Conservation (phyloP, 2,329 filamentous ascomycete species). For the Fusarium sp. region DNA sequence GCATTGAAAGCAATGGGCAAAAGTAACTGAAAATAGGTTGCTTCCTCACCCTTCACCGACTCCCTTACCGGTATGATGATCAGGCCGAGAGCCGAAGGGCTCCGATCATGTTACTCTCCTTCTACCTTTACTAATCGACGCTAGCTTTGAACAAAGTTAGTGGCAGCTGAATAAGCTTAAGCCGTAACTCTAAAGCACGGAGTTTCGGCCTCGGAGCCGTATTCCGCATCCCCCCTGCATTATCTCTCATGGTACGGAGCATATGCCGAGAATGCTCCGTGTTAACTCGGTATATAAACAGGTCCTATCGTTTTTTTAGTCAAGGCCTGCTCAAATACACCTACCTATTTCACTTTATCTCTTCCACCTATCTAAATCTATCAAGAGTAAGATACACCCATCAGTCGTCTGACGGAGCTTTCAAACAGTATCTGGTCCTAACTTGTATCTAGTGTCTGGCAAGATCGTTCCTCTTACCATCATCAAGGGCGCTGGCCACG, state of each 20-base stretch:
- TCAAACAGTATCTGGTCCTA: neutral
- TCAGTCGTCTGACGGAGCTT: neutral
- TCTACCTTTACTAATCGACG: neutral
- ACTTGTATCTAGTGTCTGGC: slow-evolving; percentile 17
- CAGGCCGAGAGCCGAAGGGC: slow-evolving; percentile 1
- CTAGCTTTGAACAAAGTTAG: neutral
- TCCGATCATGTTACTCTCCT: slow-evolving; percentile 8
- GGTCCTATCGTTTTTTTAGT: neutral
- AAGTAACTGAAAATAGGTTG: too few species aligned
- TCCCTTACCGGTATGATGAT: neutral
- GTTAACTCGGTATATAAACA: slow-evolving; percentile 7
- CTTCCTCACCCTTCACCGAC: too few species aligned
- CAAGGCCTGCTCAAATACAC: neutral
- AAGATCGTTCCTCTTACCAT: slow-evolving; percentile 35
- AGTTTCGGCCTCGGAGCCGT: slow-evolving; percentile 12
- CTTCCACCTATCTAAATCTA: neutral
- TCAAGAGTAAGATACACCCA: neutral
- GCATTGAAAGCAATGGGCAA: too few species aligned
- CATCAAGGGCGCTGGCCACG: slow-evolving; percentile 32
- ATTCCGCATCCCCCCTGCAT: neutral
- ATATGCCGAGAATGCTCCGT: slow-evolving; percentile 8
- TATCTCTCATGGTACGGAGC: neutral
- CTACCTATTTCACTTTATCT: neutral
- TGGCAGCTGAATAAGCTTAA: neutral
- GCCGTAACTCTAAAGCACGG: neutral